phyloP scores from a whole-genome alignment of 495 filamentous ascomycete genomes.

The Parathielavia hyrcaniae region DNA sequence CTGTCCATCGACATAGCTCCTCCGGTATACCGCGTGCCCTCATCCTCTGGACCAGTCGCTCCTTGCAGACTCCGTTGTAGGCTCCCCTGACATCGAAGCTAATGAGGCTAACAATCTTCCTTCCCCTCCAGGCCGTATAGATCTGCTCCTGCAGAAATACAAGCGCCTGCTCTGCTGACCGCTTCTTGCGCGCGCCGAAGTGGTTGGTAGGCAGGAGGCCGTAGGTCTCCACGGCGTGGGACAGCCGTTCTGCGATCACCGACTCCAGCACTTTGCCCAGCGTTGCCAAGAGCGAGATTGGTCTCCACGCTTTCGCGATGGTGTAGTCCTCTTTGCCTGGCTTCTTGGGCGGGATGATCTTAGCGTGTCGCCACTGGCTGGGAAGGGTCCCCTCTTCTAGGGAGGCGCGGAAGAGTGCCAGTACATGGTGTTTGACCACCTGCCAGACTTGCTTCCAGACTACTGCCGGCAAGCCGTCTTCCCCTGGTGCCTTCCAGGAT shows the following conservation, averaged over 20 bases:
- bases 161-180: too few relatives aligned
- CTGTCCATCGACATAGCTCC: too few relatives aligned
- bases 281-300: background rate
- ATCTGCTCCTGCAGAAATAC: too few relatives aligned
- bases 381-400: background rate
- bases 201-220: too few relatives aligned
- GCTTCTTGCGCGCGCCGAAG: too few relatives aligned
- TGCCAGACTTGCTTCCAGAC: background rate
- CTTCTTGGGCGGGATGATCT: background rate
- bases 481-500: too few relatives aligned
- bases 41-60: too few relatives aligned
- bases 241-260: background rate
- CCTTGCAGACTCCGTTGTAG: too few relatives aligned
- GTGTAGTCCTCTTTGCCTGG: background rate
- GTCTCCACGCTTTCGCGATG: background rate
- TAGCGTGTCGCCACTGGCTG: background rate
- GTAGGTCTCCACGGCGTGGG: background rate
- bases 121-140: too few relatives aligned
- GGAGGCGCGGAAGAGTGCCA: background rate
- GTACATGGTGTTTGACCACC: background rate
- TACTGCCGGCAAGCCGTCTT: background rate
- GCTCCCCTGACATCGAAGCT: too few relatives aligned
- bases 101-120: too few relatives aligned
- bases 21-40: too few relatives aligned
- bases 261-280: background rate